phyloP scores from a whole-genome alignment of 352 stramenopile genomes.

The Pythium rhizo-oryzae region DNA sequence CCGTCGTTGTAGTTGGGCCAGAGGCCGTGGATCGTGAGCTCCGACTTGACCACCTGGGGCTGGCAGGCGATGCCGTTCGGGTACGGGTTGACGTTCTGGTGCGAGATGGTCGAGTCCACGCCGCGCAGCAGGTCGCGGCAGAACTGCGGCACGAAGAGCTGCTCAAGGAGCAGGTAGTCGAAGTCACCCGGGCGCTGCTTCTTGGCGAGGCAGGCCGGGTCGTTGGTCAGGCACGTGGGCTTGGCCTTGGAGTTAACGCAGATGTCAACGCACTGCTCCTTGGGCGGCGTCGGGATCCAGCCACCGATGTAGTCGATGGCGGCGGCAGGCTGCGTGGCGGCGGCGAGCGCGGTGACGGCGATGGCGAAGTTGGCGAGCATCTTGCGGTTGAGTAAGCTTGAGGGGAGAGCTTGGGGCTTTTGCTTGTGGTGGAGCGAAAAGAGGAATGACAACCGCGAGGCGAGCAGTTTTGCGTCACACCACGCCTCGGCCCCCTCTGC shows the following conservation, averaged over 20 bases:
- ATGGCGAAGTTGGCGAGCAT: slow-evolving; percentile 37
- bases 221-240: slow-evolving; percentile 57
- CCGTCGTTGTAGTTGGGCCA: slow-evolving; percentile 83
- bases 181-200: slow-evolving; percentile 67
- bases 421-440: neutral
- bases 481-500: neutral
- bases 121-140: slow-evolving; percentile 74
- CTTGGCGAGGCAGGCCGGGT: slow-evolving; percentile 59
- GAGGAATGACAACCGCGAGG: neutral
- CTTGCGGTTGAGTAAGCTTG: slow-evolving; percentile 21
- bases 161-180: slow-evolving; percentile 77
- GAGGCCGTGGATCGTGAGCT: slow-evolving; percentile 79
- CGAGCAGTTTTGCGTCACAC: neutral
- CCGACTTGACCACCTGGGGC: slow-evolving; percentile 39
- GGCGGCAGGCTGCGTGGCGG: slow-evolving; percentile 59
- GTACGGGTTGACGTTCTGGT: slow-evolving; percentile 75
- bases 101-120: slow-evolving; percentile 75
- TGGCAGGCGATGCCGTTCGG: slow-evolving; percentile 57
- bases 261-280: slow-evolving; percentile 72
- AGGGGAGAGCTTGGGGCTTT: neutral
- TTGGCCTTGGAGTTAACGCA: slow-evolving; percentile 61
- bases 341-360: slow-evolving; percentile 44
- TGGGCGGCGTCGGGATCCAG: slow-evolving; percentile 48
- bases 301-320: slow-evolving; percentile 67
- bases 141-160: slow-evolving; percentile 82